Base-by-base conservation (phyloP, 768 basidiomycete genomes). In the Nidularia sp. region DNA sequence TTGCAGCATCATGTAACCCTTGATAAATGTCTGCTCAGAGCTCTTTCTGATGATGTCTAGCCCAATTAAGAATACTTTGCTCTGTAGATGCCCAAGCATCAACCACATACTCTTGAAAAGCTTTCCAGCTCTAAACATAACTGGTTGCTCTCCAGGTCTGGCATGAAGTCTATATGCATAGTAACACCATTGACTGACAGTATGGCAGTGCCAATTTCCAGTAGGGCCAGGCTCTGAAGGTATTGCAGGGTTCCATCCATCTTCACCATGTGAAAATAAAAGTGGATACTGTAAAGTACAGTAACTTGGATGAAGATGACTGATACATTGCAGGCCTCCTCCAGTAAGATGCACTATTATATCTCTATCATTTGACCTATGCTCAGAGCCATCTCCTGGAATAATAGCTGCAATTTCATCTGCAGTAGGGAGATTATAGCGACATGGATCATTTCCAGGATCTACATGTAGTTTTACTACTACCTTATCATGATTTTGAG, bases 361-460 rank as follows among this genome's bases (percentile, higher is more conserved):
- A 45, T 65, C 62, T 2, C 63, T 31, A 15, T 54, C 18, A 1
- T 60, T 49, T 15, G 2, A 29, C 25, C 25, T 29, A 29, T 34
- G 18, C n/a, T 12, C 34, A 33, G 49, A 13, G 22, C 36, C 44
- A 45, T 45, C 44, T 13, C 44, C 36, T 18, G 49, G 49, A 0
- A 79, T 35, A 36, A 81, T 65, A 0, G 71, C 68, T 39, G 73
- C 73, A 51, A 80, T 45, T 18, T 59, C 53, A 45, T 53, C 58
- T 1, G 68, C 63, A 45, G 69, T 72, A 1, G 78, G 78, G 0
- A 74, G 53, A 55, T 80, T 80, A 48, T 81, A 77, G 9, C 65
- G 49, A 4, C 71, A 58, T 0, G 45, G 57, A 25, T 45, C 44
- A 45, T 9, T n/a, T 9, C 44, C 44, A 45, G 44, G n/a, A 13